Conservation (phyloP, 345 rosid genomes). For the Arabis alpina region DNA sequence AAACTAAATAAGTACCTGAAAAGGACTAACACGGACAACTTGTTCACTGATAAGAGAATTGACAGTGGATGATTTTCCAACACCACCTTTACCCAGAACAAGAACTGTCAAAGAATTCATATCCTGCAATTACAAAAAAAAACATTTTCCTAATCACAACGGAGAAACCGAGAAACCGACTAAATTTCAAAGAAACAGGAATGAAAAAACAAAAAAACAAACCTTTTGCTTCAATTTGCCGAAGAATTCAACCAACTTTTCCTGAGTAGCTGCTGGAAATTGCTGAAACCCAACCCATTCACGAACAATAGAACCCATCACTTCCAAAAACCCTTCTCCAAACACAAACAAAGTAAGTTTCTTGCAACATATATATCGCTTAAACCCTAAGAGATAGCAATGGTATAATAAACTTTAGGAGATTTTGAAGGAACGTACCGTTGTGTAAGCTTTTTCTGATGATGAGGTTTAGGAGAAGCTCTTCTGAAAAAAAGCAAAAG, state of each 20-base stretch:
- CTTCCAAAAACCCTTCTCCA: conserved; percentile 26
- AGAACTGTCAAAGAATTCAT: conserved; percentile 69
- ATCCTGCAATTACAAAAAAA: conserved; percentile 49
- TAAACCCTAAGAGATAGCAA: conserved; percentile 3
- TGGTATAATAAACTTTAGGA: not conserved
- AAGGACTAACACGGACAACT: conserved; percentile 72
- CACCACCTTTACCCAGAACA: conserved; percentile 89
- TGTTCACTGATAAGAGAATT: conserved; percentile 85
- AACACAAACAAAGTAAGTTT: not conserved
- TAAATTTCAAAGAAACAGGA: not conserved
- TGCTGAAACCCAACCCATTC: conserved; percentile 84
- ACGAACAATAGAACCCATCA: conserved; percentile 60
- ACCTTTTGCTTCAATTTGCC: conserved; percentile 79
- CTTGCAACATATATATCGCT: not conserved
- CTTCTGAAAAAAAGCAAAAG: no score
- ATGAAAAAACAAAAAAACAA: conserved; percentile 19
- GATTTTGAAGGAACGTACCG: conserved; percentile 28
- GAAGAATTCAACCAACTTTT: conserved; percentile 62
- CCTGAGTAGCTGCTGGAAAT: conserved; percentile 74
- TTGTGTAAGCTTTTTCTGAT: conserved; percentile 7
- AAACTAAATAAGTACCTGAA: conserved; percentile 50
- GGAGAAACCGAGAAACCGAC: conserved; percentile 16
- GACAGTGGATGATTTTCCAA: conserved; percentile 85
- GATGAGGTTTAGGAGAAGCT: conserved; percentile 21
- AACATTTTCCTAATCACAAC: conserved; percentile 7